Evolutionary conservation across 2,329 filamentous ascomycete species (phyloP).

Genomic region (Exophiala sideris): DNA sequence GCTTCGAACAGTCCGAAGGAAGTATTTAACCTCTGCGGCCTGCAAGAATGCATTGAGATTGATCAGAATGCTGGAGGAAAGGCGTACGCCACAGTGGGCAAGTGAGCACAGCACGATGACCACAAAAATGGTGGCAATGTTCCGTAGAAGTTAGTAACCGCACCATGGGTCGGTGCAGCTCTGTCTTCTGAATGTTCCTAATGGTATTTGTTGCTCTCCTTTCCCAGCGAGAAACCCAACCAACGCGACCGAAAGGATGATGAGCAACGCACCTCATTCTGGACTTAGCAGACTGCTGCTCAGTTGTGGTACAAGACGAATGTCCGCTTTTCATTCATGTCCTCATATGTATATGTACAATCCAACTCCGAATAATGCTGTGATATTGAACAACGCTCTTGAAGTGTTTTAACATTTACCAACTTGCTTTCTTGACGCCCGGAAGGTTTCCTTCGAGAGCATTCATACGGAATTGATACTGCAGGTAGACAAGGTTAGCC

Average conservation of each 20-base stretch:
- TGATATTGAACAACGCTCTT: neutral
- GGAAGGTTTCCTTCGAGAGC: slow-evolving; percentile 81
- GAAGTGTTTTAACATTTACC: slow-evolving; percentile 56
- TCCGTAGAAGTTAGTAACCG: too few species aligned
- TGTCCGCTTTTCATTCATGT: neutral
- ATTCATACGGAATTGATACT: slow-evolving; percentile 93
- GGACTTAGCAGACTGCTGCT: too few species aligned
- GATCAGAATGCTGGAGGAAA: slow-evolving; percentile 40
- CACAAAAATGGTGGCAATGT: neutral
- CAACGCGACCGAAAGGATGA: too few species aligned
- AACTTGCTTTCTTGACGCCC: slow-evolving; percentile 93
- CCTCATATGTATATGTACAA: neutral
- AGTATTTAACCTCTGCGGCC: slow-evolving; percentile 43
- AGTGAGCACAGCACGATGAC: neutral
- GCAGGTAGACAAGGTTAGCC: slow-evolving; percentile 14
- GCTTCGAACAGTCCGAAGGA: slow-evolving; percentile 35
- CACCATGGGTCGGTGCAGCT: too few species aligned
- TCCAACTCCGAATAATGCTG: slow-evolving; percentile 6
- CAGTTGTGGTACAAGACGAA: too few species aligned
- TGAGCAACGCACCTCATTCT: too few species aligned
- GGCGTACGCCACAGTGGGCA: slow-evolving; percentile 20
- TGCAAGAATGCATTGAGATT: slow-evolving; percentile 41
- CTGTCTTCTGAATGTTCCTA: too few species aligned
- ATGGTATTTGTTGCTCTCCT: too few species aligned
- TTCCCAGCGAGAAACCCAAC: too few species aligned